Evolutionary conservation across 73 alveolate species (phyloP), one percentile per base, ranked within the genome.

Genomic region (Urostyla sp.): DNA sequence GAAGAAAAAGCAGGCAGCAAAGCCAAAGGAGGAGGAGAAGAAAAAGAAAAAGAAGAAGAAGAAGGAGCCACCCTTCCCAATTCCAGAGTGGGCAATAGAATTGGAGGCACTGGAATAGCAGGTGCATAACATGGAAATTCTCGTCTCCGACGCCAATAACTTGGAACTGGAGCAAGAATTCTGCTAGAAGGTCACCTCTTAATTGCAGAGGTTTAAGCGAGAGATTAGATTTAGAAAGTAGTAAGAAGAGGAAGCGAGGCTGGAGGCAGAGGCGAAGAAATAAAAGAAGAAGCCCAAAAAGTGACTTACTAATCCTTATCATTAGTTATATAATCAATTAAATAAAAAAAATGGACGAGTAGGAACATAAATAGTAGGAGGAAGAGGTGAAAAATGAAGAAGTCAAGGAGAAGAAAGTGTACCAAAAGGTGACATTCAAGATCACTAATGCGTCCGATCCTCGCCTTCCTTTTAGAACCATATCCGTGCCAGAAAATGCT

Each of bases 11-110:
- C 53, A 43, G 27, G 89, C 87, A 60, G 80, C 87, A 8, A 86
- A 83, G 28, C 84, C 88, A 18, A 86, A 85, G 46, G 87, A 88
- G 80, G 90, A 87, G 13, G 79, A 79, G 5, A 67, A 88, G 44
- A 80, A 85, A 74, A 93, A 93, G 59, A 90, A 87, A 78, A 92
- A 92, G 87, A 85, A 85, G 90, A 90, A 90, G 92, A 92, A 94
- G 97, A 89, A 89, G 89, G 97, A 93, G 77, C 96, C 97, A 0
- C 96, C 96, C 48, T 92, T 92, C 84, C 91, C 92, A 27, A 87
- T 81, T 31, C 98, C 98, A 20, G 98, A 94, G 50, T 94, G 98
- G 98, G 98, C 98, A 43, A 77, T 31, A 26, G 98, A 89, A 54
- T 89, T 94, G 20, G 88, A 92, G 53, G 92, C 86, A 4, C 85